Base-by-base conservation (phyloP, 768 basidiomycete species). In the Aureoboletus auriporus region DNA sequence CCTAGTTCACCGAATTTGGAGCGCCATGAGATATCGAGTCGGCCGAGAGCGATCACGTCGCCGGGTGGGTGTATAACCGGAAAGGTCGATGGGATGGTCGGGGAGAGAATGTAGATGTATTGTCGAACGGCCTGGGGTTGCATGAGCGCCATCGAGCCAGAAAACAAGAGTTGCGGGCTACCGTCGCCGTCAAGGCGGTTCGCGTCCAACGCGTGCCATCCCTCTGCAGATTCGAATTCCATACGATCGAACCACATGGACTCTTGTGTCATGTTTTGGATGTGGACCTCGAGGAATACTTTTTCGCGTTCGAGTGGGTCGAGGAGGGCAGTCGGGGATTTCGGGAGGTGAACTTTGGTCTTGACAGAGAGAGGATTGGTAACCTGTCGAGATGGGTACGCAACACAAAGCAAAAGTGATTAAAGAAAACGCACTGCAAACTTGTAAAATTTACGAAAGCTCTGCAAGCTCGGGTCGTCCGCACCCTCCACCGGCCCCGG, bases 281-380 rank as follows among this genome's bases (percentile, higher is more conserved):
- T 83, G 60, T 95, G 90, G 4, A 95, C 82, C 64, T 97, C 94
- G 17, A 97, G 81, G 67, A 92, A 93, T 30, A 95, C 76, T 54
- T 90, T 90, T 41, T 88, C 82, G 46, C 90, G 79, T 56, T 90
- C 85, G 3, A 65, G 39, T 3, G 76, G 65, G 6, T 82, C 78
- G 27, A 93, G 70, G 10, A 82, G 53, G 2, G 91, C 84, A 17
- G 86, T 79, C 1, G 91, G 85, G 0, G 89, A 84, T 44, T 77
- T 79, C 1, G 89, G 79, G 2, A 74, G 60, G 63, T 96, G 90
- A 0, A 95, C 90, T 65, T 94, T 94, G 12, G 93, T 96, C 69
- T 95, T 95, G 49, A 97, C 93, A 0, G 91, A 91, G 12, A 97
- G 72, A 1, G 94, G 94, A 56, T 95, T 94, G n/a, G 84, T 86